Conservation (phyloP, 768 basidiomycete species). For the Mycena epipterygia region DNA sequence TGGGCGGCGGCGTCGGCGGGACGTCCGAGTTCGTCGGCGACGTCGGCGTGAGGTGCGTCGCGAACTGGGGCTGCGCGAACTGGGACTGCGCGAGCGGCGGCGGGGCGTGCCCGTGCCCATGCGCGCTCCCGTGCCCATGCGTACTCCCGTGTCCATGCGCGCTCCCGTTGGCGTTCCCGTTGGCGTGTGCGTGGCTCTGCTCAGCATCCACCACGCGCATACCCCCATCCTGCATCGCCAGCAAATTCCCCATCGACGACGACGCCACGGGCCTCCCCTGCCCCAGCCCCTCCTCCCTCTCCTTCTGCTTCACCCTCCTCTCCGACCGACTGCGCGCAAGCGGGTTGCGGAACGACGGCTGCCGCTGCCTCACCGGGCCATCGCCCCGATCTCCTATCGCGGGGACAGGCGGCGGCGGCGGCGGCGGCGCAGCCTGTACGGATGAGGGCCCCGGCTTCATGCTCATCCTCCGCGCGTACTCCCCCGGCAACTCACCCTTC, state of each 20-base stretch:
- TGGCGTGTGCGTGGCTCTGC: too few relatives aligned
- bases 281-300: background rate
- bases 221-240: conserved; percentile 17
- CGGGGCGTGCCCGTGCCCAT: background rate
- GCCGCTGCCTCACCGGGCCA: too few relatives aligned
- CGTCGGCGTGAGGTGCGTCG: background rate
- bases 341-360: conserved; percentile 33
- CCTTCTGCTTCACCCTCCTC: background rate
- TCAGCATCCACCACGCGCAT: too few relatives aligned
- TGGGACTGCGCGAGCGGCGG: background rate
- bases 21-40: conserved; percentile 36
- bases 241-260: conserved; percentile 31
- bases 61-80: background rate
- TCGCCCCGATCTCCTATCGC: too few relatives aligned
- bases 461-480: conserved; percentile 40
- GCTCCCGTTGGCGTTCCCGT: too few relatives aligned
- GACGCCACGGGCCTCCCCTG: background rate
- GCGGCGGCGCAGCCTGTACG: background rate
- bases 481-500: conserved; percentile 61
- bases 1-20: conserved; percentile 61
- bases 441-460: background rate
- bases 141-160: too few relatives aligned
- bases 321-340: conserved; percentile 36
- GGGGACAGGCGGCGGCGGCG: conserved; percentile 15
- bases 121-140: too few relatives aligned